Percentiles rank a stretch among this genome's conserved stretches.
Conservation (phyloP, 2,329 filamentous ascomycete genomes). For the Dothidotthia symphoricarpi region DNA sequence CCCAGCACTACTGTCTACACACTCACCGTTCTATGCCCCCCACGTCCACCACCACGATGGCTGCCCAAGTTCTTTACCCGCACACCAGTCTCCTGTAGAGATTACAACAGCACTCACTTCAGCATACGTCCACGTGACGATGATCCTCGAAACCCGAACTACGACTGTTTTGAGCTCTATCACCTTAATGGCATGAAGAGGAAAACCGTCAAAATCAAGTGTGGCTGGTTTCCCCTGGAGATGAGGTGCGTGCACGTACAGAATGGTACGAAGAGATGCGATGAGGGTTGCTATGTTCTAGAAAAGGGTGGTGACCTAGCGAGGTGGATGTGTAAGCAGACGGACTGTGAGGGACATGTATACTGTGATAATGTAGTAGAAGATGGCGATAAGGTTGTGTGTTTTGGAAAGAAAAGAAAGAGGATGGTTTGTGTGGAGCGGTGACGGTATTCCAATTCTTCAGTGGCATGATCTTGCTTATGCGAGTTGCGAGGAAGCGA, state of each 20-base stretch:
- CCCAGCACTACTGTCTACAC: constrained; percentile 22
- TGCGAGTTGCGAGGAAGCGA: too few species aligned
- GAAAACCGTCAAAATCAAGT: constrained; percentile 14
- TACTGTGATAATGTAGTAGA: constrained; percentile 17
- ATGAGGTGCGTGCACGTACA: constrained; percentile 26
- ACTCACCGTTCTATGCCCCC: constrained; percentile 17
- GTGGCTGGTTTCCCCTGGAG: constrained; percentile 13
- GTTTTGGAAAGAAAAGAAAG: constrained; percentile 32
- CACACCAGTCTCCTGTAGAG: constrained; percentile 2
- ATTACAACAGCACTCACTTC: constrained; percentile 3
- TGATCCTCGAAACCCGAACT: constrained; percentile 10
- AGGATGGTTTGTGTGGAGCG: constrained; percentile 24
- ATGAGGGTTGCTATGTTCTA: constrained; percentile 27
- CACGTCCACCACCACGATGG: constrained; percentile 18
- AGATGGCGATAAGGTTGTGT: constrained; percentile 12
- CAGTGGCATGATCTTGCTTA: too few species aligned
- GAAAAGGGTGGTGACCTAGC: constrained; percentile 22
- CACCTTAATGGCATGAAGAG: constrained; percentile 17
- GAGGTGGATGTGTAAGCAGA: constrained; percentile 16
- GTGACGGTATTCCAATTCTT: too few species aligned
- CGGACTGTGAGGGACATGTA: constrained; percentile 30
- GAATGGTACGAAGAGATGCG: constrained; percentile 7
- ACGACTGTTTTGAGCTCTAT: constrained; percentile 11
- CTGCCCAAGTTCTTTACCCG: constrained; percentile 18
- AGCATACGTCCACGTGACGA: constrained; percentile 10